Base-by-base conservation (phyloP, 2,329 filamentous ascomycete genomes). In the Aspergillus japonicus region DNA sequence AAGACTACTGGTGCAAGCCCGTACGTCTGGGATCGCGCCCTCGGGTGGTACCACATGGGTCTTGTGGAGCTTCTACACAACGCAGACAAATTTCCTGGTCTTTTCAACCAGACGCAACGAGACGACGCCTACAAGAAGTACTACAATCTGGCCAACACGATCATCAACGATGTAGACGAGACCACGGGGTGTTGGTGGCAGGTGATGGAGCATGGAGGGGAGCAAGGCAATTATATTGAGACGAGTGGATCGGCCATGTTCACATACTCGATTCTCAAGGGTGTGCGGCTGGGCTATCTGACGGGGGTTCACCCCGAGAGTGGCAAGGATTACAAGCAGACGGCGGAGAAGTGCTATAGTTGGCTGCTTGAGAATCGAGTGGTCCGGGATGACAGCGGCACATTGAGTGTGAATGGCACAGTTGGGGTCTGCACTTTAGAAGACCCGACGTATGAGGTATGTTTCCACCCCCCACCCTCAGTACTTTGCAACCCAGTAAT, bases 201-300 rank as follows among this genome's bases (percentile, higher is more conserved):
- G 54, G 75, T 87, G 48, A 83, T 87, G 79, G 80, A 79, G 64
- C 80, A 82, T 57, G 77, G 80, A 0, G 79, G 77, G 1, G 65
- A 70, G 44, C 63, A 78, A 50, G 83, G 83, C 2, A 87, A 88
- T 70, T 88, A 84, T 69, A 81, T 87, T 51, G 83, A 88, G 73
- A 83, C 82, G 35, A 85, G 83, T 33, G 85, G 80, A 7, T 82
- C 82, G 2, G 84, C 83, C 3, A 84, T 87, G 81, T 87, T 86
- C 64, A 76, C 79, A 0, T 85, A 83, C 57, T 79, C 82, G 0
- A 71, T 85, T 61, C 68, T 85, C 12, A 81, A 78, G 63, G 84
- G 80, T 0, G 71, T 75, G 8, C 67, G 75, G 31, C 49, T 78
- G 5, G 80, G 79, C 0, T 60, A 61, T 50, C 50, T 63, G 33